Percentiles rank a stretch among this genome's conserved stretches.
Conservation (phyloP, 148 eudicot genomes). For the Rhododendron ovatum region DNA sequence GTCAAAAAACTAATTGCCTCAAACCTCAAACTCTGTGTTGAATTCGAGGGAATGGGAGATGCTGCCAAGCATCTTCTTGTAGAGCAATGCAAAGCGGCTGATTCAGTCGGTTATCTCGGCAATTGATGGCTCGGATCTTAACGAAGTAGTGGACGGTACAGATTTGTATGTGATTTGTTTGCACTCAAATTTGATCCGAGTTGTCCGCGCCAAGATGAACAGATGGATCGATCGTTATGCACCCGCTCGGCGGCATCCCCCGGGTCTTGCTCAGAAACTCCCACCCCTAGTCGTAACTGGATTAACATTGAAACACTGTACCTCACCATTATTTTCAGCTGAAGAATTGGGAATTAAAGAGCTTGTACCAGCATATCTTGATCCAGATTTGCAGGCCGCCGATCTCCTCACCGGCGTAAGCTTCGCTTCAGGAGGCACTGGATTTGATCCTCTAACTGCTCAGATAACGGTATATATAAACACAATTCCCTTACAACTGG, state of each 20-base stretch:
- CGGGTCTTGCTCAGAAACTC: background rate
- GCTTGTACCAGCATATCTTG: slow-evolving; percentile 17
- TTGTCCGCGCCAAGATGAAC: too few relatives aligned
- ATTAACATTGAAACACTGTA: background rate
- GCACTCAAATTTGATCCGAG: too few relatives aligned
- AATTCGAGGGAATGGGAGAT: too few relatives aligned
- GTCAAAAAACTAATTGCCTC: background rate
- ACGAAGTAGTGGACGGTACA: too few relatives aligned
- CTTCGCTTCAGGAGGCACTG: slow-evolving; percentile 68
- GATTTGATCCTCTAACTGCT: slow-evolving; percentile 65
- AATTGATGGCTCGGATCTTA: too few relatives aligned
- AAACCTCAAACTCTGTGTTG: background rate
- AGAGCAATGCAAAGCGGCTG: too few relatives aligned
- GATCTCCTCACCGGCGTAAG: slow-evolving; percentile 70
- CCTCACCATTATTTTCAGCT: background rate
- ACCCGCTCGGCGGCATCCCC: too few relatives aligned
- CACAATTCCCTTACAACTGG: background rate
- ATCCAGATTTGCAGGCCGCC: slow-evolving; percentile 6
- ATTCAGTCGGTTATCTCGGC: too few relatives aligned
- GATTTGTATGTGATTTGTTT: too few relatives aligned
- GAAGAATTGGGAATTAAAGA: slow-evolving; percentile 21
- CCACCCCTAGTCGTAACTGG: background rate
- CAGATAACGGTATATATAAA: background rate
- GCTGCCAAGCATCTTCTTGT: too few relatives aligned
- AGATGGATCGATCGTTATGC: too few relatives aligned